A percentile compares a stretch with the other conserved stretches of the same genome.
These are phyloP conservation scores for Entophlyctis luteolus DNA, from an alignment of 192 early-diverging fungal genomes.

Conservation along the genomic window DNA sequence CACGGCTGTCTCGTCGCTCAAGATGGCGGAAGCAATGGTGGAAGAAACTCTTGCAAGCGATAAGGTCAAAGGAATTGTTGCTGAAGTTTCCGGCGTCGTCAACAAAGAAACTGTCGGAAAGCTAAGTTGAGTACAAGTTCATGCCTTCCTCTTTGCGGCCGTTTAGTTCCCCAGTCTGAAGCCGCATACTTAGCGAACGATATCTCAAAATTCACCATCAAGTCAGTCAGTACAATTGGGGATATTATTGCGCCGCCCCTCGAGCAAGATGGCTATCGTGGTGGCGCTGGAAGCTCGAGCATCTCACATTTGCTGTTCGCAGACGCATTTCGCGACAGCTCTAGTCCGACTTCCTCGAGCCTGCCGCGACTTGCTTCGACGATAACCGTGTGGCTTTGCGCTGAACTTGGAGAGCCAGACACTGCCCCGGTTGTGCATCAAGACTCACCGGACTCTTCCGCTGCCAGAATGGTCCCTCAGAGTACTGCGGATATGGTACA, in stretches of 20 bases:
- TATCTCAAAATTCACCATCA: slow-evolving; percentile 31
- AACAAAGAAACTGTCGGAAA: slow-evolving; percentile 43
- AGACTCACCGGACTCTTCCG: not conserved
- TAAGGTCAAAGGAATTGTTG: slow-evolving; percentile 38
- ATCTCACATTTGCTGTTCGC: slow-evolving; percentile 16
- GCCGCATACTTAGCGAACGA: slow-evolving; percentile 33
- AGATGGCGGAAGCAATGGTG: slow-evolving; percentile 37
- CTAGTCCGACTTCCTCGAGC: not conserved
- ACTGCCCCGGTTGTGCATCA: not conserved
- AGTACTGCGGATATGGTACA: slow-evolving; percentile 32
- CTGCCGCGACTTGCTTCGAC: slow-evolving; percentile 19
- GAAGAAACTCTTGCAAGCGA: slow-evolving; percentile 43
- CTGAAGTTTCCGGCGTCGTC: slow-evolving; percentile 26
- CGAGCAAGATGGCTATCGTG: not conserved
- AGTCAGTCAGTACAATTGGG: slow-evolving; percentile 27
- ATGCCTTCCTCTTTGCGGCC: not conserved
- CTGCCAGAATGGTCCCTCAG: slow-evolving; percentile 5
- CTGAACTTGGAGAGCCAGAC: slow-evolving; percentile 22
- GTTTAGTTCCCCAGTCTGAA: too few species aligned
- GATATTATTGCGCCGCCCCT: slow-evolving; percentile 48
- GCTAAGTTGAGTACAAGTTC: slow-evolving; percentile 24
- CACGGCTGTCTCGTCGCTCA: slow-evolving; percentile 34
- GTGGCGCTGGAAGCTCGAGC: not conserved
- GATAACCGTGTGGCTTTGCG: slow-evolving; percentile 42
- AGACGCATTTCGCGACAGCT: not conserved